These are phyloP conservation scores for Zymoseptoria ardabiliae DNA, from an alignment of 2,329 filamentous ascomycete species.

Conservation along the genomic window DNA sequence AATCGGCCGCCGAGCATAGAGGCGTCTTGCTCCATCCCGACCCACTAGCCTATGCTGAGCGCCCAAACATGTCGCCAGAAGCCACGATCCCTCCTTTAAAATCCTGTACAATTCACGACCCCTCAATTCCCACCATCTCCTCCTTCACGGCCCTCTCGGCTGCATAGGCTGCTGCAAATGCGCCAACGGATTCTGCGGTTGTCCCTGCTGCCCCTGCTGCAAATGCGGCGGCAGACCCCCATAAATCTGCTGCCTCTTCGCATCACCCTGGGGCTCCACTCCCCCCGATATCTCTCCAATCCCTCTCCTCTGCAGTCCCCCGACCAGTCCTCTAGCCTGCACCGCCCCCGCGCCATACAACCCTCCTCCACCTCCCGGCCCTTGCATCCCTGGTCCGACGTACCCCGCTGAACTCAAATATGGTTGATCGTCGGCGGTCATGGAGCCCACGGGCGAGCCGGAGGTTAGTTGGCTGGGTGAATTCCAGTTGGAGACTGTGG, in stretches of 20 bases:
- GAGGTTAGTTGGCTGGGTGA: constrained; percentile 53
- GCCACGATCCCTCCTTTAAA: too few relatives aligned
- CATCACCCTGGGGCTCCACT: constrained; percentile 42
- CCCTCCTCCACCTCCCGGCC: not conserved
- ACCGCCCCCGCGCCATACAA: not conserved
- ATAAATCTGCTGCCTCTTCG: constrained; percentile 55
- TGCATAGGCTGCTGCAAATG: constrained; percentile 13
- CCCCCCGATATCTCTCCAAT: constrained; percentile 55
- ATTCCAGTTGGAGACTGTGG: constrained; percentile 55
- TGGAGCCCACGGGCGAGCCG: constrained; percentile 49
- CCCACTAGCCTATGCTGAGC: too few relatives aligned
- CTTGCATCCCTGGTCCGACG: constrained; percentile 22
- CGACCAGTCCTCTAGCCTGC: not conserved
- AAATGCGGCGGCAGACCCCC: constrained; percentile 28
- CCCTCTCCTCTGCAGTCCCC: constrained; percentile 44
- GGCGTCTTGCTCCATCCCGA: too few relatives aligned
- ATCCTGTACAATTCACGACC: not conserved
- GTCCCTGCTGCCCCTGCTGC: constrained; percentile 35
- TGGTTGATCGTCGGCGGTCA: constrained; percentile 36
- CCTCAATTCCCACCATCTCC: not conserved
- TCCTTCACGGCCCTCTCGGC: not conserved
- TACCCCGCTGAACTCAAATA: constrained; percentile 40
- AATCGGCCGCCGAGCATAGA: too few relatives aligned
- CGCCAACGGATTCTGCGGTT: constrained; percentile 33
- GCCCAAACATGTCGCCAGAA: too few relatives aligned